Evolutionary conservation across 2,329 filamentous ascomycete species (phyloP), one percentile per base, ranked within the genome.

Genomic region (Botrytis galanthina): DNA sequence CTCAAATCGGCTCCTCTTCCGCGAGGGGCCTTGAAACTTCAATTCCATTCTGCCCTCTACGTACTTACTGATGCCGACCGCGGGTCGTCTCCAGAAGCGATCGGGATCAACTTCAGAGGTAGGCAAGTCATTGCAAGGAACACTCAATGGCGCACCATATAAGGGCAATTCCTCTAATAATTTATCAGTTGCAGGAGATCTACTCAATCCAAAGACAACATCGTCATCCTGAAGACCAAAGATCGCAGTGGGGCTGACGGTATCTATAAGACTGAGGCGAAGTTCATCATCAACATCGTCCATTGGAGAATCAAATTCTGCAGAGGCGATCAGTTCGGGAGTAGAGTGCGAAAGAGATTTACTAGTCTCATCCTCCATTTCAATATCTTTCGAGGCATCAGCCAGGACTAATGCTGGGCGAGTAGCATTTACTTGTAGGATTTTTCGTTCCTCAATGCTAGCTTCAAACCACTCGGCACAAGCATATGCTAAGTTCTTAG

Each of bases 61-160:
- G 81, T 92, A 97, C 81, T 95, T 97, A 79, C 93, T 97, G 4
- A 98, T 87, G 2, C 94, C 92, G 26, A 97, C 84, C 59, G 94
- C 90, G n/a, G 92, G 90, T 7, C 90, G 89, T 80, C 89, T 91
- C 93, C 93, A 95, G 51, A 85, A 85, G 32, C 89, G 87, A 82
- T 95, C 93, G 0, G 91, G 90, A 70, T 91, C 88, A 73, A 86
- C 84, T 70, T 91, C 88, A 12, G 89, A 87, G 3, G 83, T 85
- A 2, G 84, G 85, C 26, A 89, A 81, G 73, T 90, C 88, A n/a
- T 86, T 85, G 68, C 86, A 87, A 1, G 89, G 88, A 2, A 88
- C 83, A 76, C 87, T 85, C 3, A 91, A 83, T 7, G 89, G 89
- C 12, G 90, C 86, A 10, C 92, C 88, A 80, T 94, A 97, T 78